Percentiles rank a stretch among this genome's conserved stretches.
phyloP scores from a whole-genome alignment of 106 monocot species.

The Dioscorea alata region DNA sequence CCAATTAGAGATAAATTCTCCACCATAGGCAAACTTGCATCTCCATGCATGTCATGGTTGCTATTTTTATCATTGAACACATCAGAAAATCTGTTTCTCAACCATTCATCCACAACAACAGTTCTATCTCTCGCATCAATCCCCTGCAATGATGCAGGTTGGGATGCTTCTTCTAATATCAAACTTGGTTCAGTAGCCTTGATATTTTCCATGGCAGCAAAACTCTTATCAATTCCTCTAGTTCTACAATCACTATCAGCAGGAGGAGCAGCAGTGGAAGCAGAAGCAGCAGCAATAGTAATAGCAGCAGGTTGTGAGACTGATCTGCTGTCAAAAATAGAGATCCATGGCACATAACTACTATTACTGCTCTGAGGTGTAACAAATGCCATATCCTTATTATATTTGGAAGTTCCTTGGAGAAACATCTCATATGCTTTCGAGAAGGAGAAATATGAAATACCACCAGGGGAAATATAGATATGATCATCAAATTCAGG shows the following conservation, averaged over 20 bases:
- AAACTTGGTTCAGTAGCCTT: neutral
- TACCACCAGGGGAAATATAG: constrained; percentile 44
- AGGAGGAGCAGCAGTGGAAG: too few species aligned
- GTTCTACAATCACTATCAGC: neutral
- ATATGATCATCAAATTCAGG: constrained; percentile 15
- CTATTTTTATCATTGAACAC: neutral
- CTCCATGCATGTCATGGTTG: neutral
- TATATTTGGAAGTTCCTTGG: constrained; percentile 35
- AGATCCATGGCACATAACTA: neutral
- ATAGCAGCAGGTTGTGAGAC: neutral
- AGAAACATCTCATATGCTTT: constrained; percentile 56
- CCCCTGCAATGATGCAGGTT: neutral
- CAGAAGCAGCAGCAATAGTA: too few species aligned
- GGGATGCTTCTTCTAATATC: constrained; percentile 1
- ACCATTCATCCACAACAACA: neutral
- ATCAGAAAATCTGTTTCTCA: neutral
- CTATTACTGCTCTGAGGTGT: constrained; percentile 1
- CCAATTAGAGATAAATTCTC: constrained; percentile 13
- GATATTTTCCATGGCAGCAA: too few species aligned
- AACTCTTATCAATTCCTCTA: neutral
- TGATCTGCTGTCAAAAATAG: constrained; percentile 2
- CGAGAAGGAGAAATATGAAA: constrained; percentile 30
- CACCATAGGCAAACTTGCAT: constrained; percentile 1
- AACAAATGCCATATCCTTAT: constrained; percentile 12
- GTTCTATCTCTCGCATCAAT: neutral